Percentiles rank a stretch among this genome's conserved stretches.
Evolutionary conservation across 1,284 basidiomycete genomes (phyloP).

Genomic region (Malassezia globosa): DNA sequence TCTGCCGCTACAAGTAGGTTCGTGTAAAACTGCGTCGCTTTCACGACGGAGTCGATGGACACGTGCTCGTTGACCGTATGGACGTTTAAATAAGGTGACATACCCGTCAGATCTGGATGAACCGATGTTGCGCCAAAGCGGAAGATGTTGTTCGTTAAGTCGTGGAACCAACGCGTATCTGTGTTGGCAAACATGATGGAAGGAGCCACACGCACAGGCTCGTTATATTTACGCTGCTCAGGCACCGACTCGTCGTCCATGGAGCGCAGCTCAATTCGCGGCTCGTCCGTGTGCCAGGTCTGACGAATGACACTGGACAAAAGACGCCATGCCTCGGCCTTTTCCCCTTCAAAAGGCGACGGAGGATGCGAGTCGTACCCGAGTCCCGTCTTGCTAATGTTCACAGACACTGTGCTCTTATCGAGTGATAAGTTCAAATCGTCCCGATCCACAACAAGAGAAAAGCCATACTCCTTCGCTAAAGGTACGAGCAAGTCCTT

Average conservation of each 20-base stretch:
- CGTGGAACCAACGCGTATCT: conserved; percentile 52
- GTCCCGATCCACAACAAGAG: conserved; percentile 53
- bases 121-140: conserved; percentile 49
- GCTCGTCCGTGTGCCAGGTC: conserved; percentile 52
- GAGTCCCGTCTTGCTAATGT: not conserved
- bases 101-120: conserved; percentile 41
- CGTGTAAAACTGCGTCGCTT: conserved; percentile 51
- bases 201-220: conserved; percentile 51
- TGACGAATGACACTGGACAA: conserved; percentile 49
- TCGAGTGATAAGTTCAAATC: conserved; percentile 12
- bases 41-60: conserved; percentile 47
- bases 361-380: not conserved
- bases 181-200: conserved; percentile 53
- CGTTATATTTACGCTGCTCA: conserved; percentile 51
- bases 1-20: conserved; percentile 51
- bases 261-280: conserved; percentile 53
- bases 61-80: conserved; percentile 56
- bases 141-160: conserved; percentile 53
- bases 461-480: conserved; percentile 52
- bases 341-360: conserved; percentile 10
- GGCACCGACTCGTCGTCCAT: conserved; percentile 50
- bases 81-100: conserved; percentile 50
- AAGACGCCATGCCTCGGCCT: conserved; percentile 46
- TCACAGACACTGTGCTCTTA: not conserved
- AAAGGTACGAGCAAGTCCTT: conserved; percentile 50